A percentile compares a stretch with the other conserved stretches of the same genome.
Conservation (phyloP, 2,329 filamentous ascomycete genomes). For the Microdochium paspali region DNA sequence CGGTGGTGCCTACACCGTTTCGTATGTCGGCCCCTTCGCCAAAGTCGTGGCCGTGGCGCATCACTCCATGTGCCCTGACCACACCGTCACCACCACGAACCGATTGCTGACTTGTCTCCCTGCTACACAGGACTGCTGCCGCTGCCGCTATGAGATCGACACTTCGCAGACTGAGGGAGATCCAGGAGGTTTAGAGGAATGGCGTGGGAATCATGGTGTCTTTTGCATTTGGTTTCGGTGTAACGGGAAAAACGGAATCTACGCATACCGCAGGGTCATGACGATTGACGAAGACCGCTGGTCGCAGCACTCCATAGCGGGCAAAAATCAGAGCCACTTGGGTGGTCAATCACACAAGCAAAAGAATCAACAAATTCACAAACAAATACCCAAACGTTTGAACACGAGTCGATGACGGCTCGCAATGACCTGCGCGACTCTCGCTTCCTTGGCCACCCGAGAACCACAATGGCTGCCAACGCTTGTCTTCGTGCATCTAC, state of each 20-base stretch:
- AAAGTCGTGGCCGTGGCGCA: neutral
- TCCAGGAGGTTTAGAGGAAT: slow-evolving; percentile 76
- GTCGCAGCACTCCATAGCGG: neutral
- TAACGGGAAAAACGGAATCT: slow-evolving; percentile 17
- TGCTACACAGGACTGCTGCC: slow-evolving; percentile 63
- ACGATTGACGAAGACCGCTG: slow-evolving; percentile 11
- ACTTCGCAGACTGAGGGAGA: slow-evolving; percentile 93
- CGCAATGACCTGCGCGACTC: too few species aligned
- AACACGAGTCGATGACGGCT: too few species aligned
- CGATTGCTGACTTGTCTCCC: neutral
- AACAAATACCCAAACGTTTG: neutral
- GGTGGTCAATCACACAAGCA: neutral
- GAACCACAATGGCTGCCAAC: too few species aligned
- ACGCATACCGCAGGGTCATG: slow-evolving; percentile 15
- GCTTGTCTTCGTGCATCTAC: too few species aligned
- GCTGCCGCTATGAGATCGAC: slow-evolving; percentile 92
- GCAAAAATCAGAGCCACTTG: neutral
- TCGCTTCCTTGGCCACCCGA: too few species aligned
- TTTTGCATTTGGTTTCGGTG: slow-evolving; percentile 19
- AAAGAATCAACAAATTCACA: slow-evolving; percentile 1
- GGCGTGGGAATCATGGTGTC: slow-evolving; percentile 12
- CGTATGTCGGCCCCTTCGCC: slow-evolving; percentile 57
- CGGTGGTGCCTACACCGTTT: slow-evolving; percentile 89
- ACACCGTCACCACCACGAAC: neutral
- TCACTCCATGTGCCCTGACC: neutral